Evolutionary conservation across 805 yeast genomes (phyloP).

Genomic region (Starmerella apis): DNA sequence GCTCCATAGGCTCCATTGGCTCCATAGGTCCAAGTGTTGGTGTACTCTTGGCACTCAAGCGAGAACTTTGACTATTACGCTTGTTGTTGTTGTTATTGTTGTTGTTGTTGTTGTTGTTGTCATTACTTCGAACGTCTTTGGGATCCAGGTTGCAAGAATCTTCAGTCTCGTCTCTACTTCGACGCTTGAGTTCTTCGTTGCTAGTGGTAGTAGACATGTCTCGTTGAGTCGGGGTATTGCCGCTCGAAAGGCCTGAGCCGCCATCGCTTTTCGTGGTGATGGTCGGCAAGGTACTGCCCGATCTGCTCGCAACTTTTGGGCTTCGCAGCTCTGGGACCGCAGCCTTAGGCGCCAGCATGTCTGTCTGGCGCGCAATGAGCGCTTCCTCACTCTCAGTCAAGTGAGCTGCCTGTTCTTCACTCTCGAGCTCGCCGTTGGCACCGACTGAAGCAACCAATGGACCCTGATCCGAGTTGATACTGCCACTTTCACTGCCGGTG

Average conservation of each 20-base stretch:
- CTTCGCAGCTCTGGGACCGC: slow-evolving; percentile 2
- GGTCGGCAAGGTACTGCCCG: neutral
- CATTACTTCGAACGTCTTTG: neutral
- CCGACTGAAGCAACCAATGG: slow-evolving; percentile 9
- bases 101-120: neutral
- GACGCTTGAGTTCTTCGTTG: neutral
- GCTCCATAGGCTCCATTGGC: slow-evolving; percentile 18
- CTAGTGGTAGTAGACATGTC: neutral
- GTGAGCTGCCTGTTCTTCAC: slow-evolving; percentile 1
- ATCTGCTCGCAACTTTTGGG: no score
- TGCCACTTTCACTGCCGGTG: neutral
- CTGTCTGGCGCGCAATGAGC: slow-evolving; percentile 4
- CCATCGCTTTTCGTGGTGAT: neutral
- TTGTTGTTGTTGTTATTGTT: neutral
- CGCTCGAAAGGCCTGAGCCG: neutral
- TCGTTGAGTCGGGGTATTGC: neutral
- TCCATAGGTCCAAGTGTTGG: slow-evolving; percentile 2
- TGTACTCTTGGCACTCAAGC: neutral
- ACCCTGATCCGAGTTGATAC: neutral
- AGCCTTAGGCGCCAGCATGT: slow-evolving; percentile 8
- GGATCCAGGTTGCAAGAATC: no score
- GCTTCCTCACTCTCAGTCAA: slow-evolving; percentile 13
- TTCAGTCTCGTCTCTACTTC: neutral
- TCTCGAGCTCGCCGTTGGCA: slow-evolving; percentile 6
- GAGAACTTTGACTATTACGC: neutral